Base-by-base conservation (phyloP, 2,329 filamentous ascomycete genomes). In the Colletotrichum echinochloae region DNA sequence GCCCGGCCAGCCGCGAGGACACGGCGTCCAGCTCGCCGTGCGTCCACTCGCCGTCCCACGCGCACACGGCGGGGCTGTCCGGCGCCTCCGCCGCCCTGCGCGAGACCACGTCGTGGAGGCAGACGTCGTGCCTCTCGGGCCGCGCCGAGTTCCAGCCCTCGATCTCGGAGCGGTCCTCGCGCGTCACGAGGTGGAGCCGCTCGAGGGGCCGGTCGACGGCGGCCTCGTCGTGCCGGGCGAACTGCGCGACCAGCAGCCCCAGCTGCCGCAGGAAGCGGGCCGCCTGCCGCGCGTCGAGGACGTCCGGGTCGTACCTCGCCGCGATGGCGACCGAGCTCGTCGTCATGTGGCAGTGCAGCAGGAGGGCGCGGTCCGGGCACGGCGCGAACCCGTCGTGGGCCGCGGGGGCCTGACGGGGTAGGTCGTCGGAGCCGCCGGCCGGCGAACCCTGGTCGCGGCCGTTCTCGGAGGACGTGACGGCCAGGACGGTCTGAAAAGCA, bases 1-100 rank as follows among this genome's bases (percentile, higher is more conserved):
- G 8, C 11, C 16, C 59, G 7, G 76, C 75, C 16, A 76, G 70
- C 0, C 66, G 56, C 7, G 60, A 68, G 5, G 75, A 75, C 14
- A 72, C 46, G 0, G 49, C 30, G 1, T 76, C 65, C 9, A 80
- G 70, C 2, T 79, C 65, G 1, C 44, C 51, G 64, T 75, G 76
- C 0, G 73, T 74, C 33, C 74, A 66, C 5, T 55, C 20, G 18
- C 72, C 72, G 62, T 77, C 76, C 75, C 75, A 76, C 1, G 73
- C 67, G 18, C 54, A 28, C n/a, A 77, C 68, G 16, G 76, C 75
- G 2, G 41, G 60, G 18, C 64, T 61, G 28, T 72, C 48, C 2
- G 73, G 72, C 11, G 41, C 39, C 28, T 61, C 59, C 2, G 28
- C 28, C 1, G 59, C 59, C 28, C 9, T 49, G 18, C 33, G 20